phyloP scores from a whole-genome alignment of 2,329 filamentous ascomycete species.

The Nemania bipapillata region DNA sequence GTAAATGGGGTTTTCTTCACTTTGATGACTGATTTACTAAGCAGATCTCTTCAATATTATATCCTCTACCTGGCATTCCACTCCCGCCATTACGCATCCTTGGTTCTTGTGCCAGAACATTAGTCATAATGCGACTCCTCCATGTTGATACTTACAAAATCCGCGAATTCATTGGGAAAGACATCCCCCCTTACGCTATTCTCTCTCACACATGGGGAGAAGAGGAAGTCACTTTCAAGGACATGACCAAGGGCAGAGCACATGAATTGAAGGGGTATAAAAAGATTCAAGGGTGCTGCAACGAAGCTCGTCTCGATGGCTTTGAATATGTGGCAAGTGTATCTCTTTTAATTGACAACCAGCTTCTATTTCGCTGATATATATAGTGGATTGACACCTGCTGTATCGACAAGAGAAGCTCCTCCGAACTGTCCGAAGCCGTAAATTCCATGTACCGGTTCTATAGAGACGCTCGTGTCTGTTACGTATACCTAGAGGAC shows the following conservation, averaged over 20 bases:
- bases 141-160: not conserved
- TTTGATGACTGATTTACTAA: not conserved
- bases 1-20: too few species aligned
- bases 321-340: constrained; percentile 13
- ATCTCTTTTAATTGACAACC: not conserved
- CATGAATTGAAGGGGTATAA: not conserved
- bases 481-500: constrained; percentile 11
- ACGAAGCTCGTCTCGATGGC: not conserved
- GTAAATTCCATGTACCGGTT: constrained; percentile 14
- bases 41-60: not conserved
- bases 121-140: not conserved
- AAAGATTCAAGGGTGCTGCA: not conserved
- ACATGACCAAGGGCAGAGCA: not conserved
- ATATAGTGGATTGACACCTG: constrained; percentile 8
- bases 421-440: constrained; percentile 2
- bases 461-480: not conserved
- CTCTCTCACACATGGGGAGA: constrained; percentile 13
- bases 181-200: constrained; percentile 5
- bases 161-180: not conserved
- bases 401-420: constrained; percentile 13
- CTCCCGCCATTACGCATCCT: not conserved
- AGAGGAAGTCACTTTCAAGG: constrained; percentile 4
- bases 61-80: not conserved
- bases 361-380: not conserved
- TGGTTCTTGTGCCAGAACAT: not conserved